Conservation (phyloP, 2,329 filamentous ascomycete genomes). For the Aspergillus flavus region DNA sequence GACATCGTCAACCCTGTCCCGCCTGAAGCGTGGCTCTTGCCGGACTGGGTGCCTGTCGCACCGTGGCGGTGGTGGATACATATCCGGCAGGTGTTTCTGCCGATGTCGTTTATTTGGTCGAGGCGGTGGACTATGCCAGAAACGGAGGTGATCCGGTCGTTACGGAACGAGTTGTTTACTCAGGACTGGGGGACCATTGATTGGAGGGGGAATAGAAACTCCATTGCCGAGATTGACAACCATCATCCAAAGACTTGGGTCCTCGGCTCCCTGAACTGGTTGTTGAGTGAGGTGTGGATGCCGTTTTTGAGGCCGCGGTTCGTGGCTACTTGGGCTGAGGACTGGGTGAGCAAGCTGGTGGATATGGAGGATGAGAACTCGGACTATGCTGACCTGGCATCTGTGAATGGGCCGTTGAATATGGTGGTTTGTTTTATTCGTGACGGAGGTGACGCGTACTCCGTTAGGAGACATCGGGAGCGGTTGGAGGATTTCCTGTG, state of each 20-base stretch:
- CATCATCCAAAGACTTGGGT: not conserved
- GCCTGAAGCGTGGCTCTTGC: slow-evolving; percentile 11
- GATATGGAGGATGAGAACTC: not conserved
- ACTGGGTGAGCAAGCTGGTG: slow-evolving; percentile 5
- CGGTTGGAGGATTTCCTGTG: slow-evolving; percentile 9
- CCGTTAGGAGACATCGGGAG: slow-evolving; percentile 5
- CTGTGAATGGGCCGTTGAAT: slow-evolving; percentile 7
- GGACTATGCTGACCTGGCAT: not conserved
- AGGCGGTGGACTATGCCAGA: slow-evolving; percentile 1
- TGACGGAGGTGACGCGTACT: slow-evolving; percentile 1
- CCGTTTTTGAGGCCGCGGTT: slow-evolving; percentile 3
- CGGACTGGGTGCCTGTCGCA: slow-evolving; percentile 7
- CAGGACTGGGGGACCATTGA: slow-evolving; percentile 1
- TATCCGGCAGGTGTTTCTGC: slow-evolving; percentile 7
- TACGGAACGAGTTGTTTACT: slow-evolving; percentile 10
- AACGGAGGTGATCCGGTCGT: slow-evolving; percentile 3
- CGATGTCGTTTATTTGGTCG: slow-evolving; percentile 10
- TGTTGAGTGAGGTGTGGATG: slow-evolving; percentile 9
- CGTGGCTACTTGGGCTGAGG: not conserved
- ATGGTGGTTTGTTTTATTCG: slow-evolving; percentile 7
- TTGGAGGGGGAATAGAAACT: slow-evolving; percentile 4
- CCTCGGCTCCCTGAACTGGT: not conserved
- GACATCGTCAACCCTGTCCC: slow-evolving; percentile 8
- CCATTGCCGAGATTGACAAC: slow-evolving; percentile 5
- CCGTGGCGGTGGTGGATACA: slow-evolving; percentile 15